Percentiles rank a stretch among this genome's conserved stretches.
phyloP scores from a whole-genome alignment of 257 asterid species.

The Solanum chmielewskii region DNA sequence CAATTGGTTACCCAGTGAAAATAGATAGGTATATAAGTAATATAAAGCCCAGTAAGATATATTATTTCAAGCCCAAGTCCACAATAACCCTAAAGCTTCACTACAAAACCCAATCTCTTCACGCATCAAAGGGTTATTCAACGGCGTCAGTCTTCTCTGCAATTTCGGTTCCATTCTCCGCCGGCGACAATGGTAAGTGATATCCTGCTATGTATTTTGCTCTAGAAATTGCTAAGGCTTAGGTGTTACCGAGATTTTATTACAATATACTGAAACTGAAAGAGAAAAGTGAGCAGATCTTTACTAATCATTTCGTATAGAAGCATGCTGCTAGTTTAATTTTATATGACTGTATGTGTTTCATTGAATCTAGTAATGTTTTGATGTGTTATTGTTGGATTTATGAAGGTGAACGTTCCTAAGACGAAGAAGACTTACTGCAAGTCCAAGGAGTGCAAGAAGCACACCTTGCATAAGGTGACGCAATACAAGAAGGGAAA shows the following conservation, averaged over 20 bases:
- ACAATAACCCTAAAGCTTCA: not conserved
- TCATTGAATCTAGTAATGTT: not conserved
- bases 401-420: not conserved
- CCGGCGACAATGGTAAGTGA: not conserved
- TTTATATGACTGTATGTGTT: not conserved
- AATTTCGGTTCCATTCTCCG: not conserved
- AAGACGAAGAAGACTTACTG: not conserved
- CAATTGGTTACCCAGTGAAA: not conserved
- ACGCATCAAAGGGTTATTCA: not conserved
- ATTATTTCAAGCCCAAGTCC: not conserved
- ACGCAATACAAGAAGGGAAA: not conserved
- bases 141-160: not conserved
- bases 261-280: not conserved
- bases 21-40: not conserved
- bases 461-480: slow-evolving; percentile 1
- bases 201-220: not conserved
- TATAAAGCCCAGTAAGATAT: not conserved
- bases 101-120: not conserved
- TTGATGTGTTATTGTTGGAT: not conserved
- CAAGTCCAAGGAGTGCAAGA: not conserved
- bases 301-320: not conserved
- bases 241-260: not conserved
- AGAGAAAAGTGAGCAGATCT: not conserved
- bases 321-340: not conserved
- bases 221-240: too few relatives aligned